phyloP scores from a whole-genome alignment of 2,329 filamentous ascomycete genomes.

The Cladosporium sp. region DNA sequence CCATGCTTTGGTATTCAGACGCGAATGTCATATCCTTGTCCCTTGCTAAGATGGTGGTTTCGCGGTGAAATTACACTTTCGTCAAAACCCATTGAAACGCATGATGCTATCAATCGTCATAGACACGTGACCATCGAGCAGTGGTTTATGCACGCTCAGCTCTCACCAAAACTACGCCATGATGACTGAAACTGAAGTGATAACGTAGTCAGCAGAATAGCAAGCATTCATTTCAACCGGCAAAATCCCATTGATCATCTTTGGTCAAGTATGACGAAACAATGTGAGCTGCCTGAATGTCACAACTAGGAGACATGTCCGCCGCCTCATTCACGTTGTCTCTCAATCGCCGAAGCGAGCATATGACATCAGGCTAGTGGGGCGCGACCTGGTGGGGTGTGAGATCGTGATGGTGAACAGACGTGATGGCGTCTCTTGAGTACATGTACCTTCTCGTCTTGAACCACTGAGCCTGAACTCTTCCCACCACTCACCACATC shows the following conservation, averaged over 20 bases:
- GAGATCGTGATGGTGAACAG: neutral
- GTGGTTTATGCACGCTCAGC: neutral
- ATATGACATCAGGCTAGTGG: slow-evolving; percentile 7
- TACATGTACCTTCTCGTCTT: neutral
- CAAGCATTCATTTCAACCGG: neutral
- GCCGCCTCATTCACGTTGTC: neutral
- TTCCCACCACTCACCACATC: neutral
- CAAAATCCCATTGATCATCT: neutral
- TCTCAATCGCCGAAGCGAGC: slow-evolving; percentile 1
- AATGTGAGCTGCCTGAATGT: neutral
- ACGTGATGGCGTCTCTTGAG: neutral
- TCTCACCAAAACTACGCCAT: neutral
- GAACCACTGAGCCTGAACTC: neutral
- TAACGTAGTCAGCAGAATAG: neutral
- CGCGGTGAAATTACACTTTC: slow-evolving; percentile 1
- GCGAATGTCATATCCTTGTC: neutral
- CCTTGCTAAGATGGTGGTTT: neutral
- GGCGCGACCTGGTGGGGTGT: slow-evolving; percentile 3
- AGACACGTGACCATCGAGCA: neutral
- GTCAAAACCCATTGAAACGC: neutral
- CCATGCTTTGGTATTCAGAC: no score
- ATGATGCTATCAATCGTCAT: slow-evolving; percentile 1
- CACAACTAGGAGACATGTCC: no score
- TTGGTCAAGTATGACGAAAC: neutral
- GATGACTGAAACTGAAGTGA: neutral